phyloP scores from a whole-genome alignment of 1,284 basidiomycete genomes.

The Exobasidium cylindrosporum region DNA sequence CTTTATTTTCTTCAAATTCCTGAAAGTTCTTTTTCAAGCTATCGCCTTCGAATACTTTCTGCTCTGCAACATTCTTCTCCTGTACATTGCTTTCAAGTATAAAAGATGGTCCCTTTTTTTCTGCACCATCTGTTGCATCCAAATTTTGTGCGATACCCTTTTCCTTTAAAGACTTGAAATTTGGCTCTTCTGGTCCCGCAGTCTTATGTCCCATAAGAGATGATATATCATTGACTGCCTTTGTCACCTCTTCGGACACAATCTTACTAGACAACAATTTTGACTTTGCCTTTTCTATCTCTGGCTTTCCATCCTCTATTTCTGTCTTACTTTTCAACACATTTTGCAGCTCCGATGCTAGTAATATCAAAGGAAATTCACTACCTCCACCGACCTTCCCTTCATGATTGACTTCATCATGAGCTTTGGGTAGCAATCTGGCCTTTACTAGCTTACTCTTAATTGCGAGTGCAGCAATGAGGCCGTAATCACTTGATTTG shows the following conservation, averaged over 20 bases:
- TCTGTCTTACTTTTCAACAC: constrained; percentile 25
- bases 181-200: not conserved
- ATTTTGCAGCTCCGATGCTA: not conserved
- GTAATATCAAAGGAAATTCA: constrained; percentile 20
- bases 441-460: constrained; percentile 43
- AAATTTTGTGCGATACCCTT: not conserved
- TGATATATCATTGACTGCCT: not conserved
- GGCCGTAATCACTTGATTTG: constrained; percentile 60
- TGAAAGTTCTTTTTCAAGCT: not conserved
- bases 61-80: not conserved
- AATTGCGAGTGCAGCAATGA: constrained; percentile 25
- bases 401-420: constrained; percentile 6
- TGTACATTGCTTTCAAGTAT: not conserved
- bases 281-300: constrained; percentile 62
- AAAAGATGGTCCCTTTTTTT: not conserved
- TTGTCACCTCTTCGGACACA: not conserved
- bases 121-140: not conserved
- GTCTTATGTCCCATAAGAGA: not conserved
- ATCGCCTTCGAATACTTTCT: not conserved
- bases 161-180: not conserved
- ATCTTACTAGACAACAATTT: constrained; percentile 72
- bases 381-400: not conserved
- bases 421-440: constrained; percentile 26
- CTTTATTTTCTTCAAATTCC: not conserved
- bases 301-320: constrained; percentile 58